Evolutionary conservation across 2,329 filamentous ascomycete genomes (phyloP).

Genomic region (Metarhizium sp.): DNA sequence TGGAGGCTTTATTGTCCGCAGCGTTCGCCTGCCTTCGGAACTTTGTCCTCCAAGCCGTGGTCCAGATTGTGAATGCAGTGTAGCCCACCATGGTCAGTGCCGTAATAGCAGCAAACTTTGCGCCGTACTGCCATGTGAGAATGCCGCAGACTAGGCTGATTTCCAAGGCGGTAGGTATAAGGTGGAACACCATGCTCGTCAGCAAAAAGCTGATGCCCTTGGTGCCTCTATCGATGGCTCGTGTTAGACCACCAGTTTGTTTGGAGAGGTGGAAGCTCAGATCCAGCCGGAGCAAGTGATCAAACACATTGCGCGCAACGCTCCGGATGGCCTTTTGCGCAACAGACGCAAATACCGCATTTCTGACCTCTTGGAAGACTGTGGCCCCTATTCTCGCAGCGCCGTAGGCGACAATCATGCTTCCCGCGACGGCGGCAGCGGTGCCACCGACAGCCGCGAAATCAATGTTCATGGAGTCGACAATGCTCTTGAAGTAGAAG

Average conservation of each 20-base stretch:
- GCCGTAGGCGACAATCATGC: constrained; percentile 90
- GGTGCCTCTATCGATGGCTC: constrained; percentile 91
- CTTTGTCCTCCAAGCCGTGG: constrained; percentile 93
- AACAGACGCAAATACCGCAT: constrained; percentile 93
- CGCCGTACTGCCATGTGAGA: constrained; percentile 89
- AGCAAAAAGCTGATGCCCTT: constrained; percentile 97
- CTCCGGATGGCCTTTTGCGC: constrained; percentile 91
- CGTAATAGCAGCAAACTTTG: constrained; percentile 85
- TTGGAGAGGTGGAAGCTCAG: constrained; percentile 89
- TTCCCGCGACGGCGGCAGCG: constrained; percentile 78
- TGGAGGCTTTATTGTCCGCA: constrained; percentile 91
- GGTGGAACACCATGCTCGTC: constrained; percentile 97
- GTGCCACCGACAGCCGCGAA: constrained; percentile 80
- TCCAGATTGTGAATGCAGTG: constrained; percentile 92
- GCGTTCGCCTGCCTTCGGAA: constrained; percentile 93
- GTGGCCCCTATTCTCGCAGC: constrained; percentile 80
- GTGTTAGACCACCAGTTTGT: constrained; percentile 87
- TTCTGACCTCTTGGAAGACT: constrained; percentile 85
- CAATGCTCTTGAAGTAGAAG: constrained; percentile 98
- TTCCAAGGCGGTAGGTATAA: constrained; percentile 86
- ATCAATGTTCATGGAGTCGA: constrained; percentile 97
- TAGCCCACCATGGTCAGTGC: constrained; percentile 86
- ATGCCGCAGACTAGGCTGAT: constrained; percentile 96
- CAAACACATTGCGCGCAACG: constrained; percentile 87
- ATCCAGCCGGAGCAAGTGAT: constrained; percentile 80